phyloP scores from a whole-genome alignment of 2,329 filamentous ascomycete genomes.

The Colletotrichum echinochloae region DNA sequence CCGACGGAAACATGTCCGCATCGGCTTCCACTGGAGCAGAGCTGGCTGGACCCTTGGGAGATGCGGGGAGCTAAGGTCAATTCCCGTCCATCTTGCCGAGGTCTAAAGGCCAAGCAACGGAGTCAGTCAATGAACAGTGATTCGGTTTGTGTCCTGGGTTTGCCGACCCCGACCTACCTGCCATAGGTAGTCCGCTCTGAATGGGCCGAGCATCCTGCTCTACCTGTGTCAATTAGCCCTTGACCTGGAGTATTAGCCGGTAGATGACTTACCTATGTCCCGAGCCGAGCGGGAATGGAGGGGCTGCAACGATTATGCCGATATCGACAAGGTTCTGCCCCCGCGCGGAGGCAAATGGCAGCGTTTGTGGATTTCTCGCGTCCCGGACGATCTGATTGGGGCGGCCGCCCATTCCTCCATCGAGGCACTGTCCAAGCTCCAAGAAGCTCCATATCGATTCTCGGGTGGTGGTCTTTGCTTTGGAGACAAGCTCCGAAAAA shows the following conservation, averaged over 20 bases:
- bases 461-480: not conserved
- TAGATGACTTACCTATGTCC: not conserved
- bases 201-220: slow-evolving; percentile 21
- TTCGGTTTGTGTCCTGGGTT: not conserved
- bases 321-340: slow-evolving; percentile 14
- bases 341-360: slow-evolving; percentile 6
- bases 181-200: not conserved
- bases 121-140: not conserved
- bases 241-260: slow-evolving; percentile 9
- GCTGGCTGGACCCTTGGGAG: slow-evolving; percentile 22
- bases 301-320: no score
- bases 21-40: not conserved
- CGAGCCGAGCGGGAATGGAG: slow-evolving; percentile 4
- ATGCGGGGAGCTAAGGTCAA: slow-evolving; percentile 8
- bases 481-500: not conserved
- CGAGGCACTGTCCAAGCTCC: not conserved
- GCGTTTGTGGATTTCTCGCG: slow-evolving; percentile 11
- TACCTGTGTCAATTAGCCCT: not conserved
- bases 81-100: slow-evolving; percentile 3
- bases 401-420: not conserved
- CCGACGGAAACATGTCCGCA: not conserved
- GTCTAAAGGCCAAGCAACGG: not conserved
- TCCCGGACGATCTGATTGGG: slow-evolving; percentile 18
- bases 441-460: not conserved
- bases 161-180: no score